phyloP scores from a whole-genome alignment of 345 rosid species.

The Gossypium sturtianum region DNA sequence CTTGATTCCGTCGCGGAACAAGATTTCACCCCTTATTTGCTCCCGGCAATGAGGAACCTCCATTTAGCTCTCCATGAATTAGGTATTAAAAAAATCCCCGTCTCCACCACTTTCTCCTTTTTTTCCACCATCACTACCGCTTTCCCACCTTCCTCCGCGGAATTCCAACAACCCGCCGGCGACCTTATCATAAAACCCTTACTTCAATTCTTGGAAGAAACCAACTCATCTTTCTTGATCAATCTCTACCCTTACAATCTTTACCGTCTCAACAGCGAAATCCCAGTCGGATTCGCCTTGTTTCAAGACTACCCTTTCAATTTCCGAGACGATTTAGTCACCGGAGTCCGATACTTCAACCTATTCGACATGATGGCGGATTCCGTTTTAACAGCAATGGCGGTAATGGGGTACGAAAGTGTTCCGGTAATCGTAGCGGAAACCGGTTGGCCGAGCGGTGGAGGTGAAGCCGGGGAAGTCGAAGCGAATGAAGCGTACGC shows the following conservation, averaged over 20 bases:
- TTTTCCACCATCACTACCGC: conserved; percentile 52
- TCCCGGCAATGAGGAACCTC: conserved; percentile 67
- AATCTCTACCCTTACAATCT: conserved; percentile 81
- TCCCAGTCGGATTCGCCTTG: conserved; percentile 78
- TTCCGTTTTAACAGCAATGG: conserved; percentile 63
- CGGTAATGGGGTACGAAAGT: conserved; percentile 73
- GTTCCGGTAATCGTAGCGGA: conserved; percentile 74
- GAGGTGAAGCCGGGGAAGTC: conserved; percentile 46
- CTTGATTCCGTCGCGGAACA: conserved; percentile 35
- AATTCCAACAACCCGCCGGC: conserved; percentile 60
- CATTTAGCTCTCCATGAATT: conserved; percentile 49
- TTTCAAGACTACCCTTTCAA: conserved; percentile 74
- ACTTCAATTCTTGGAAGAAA: conserved; percentile 57
- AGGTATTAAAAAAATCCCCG: conserved; percentile 52
- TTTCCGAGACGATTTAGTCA: conserved; percentile 32
- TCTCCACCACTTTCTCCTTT: conserved; percentile 89
- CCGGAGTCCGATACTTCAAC: conserved; percentile 79
- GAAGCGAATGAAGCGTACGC: conserved; percentile 61
- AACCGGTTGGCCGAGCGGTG: conserved; percentile 91
- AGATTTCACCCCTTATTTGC: conserved; percentile 39
- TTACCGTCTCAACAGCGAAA: conserved; percentile 56
- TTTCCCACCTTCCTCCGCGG: conserved; percentile 76
- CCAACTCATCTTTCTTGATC: conserved; percentile 73
- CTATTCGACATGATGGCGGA: conserved; percentile 93
- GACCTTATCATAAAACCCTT: conserved; percentile 59